Evolutionary conservation across 2,329 filamentous ascomycete genomes (phyloP).

Genomic region (Aspergillus cejpii): DNA sequence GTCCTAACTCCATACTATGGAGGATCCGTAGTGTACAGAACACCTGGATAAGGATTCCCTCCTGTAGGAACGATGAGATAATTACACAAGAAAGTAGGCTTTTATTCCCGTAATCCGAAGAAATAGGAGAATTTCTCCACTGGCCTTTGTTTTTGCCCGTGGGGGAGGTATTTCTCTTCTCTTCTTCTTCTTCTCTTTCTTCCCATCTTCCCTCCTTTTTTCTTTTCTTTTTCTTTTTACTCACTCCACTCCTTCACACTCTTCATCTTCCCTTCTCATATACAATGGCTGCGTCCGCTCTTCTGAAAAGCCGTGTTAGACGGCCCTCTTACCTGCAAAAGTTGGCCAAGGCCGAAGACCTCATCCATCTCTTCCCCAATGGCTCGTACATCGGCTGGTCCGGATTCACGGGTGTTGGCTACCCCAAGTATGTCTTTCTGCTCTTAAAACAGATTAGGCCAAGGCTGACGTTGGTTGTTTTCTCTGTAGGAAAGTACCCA

Average conservation of each 20-base stretch:
- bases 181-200: constrained; percentile 10
- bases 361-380: constrained; percentile 75
- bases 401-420: constrained; percentile 83
- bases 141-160: constrained; percentile 2
- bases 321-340: constrained; percentile 74
- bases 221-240: neutral
- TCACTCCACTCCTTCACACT: constrained; percentile 13
- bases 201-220: constrained; percentile 9
- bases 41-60: too few relatives aligned
- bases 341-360: constrained; percentile 69
- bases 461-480: constrained; percentile 2
- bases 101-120: neutral
- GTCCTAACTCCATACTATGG: too few relatives aligned
- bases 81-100: too few relatives aligned
- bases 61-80: too few relatives aligned
- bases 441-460: too few relatives aligned
- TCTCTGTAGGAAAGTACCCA: constrained; percentile 64
- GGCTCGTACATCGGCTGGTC: constrained; percentile 85
- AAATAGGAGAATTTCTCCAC: neutral
- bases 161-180: constrained; percentile 14
- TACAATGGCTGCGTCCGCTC: constrained; percentile 57
- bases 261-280: neutral
- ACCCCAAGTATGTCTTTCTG: constrained; percentile 63
- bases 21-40: too few relatives aligned
- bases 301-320: constrained; percentile 67